Evolutionary conservation across 768 basidiomycete species (phyloP).

Genomic region (Exidia glandulosa): DNA sequence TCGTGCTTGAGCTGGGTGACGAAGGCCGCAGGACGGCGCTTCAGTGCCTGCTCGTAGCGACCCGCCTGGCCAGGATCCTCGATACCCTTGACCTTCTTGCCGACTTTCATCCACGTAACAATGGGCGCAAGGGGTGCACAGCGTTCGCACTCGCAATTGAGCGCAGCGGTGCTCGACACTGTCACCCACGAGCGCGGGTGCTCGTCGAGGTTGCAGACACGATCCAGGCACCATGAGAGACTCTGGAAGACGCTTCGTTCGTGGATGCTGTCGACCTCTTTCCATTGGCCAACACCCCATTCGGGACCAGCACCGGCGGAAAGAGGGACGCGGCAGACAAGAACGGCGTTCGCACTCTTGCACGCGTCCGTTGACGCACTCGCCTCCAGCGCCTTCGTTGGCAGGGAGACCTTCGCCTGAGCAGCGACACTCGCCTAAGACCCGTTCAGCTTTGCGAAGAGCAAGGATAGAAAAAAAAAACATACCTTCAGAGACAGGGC

Average conservation of each 20-base stretch:
- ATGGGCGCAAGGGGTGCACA: constrained; percentile 73
- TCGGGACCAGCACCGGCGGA: constrained; percentile 58
- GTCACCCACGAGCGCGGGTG: constrained; percentile 58
- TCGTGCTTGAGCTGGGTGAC: constrained; percentile 66
- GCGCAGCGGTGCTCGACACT: constrained; percentile 31
- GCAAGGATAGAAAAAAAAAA: neutral
- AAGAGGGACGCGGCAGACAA: constrained; percentile 68
- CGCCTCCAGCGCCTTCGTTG: constrained; percentile 40
- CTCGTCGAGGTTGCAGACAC: constrained; percentile 64
- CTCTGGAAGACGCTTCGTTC: constrained; percentile 73
- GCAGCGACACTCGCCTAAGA: constrained; percentile 39
- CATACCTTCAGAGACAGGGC: constrained; percentile 45
- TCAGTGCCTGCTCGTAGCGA: constrained; percentile 78
- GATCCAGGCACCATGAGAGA: constrained; percentile 79
- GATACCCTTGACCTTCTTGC: constrained; percentile 53
- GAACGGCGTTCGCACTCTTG: constrained; percentile 60
- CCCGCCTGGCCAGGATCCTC: constrained; percentile 85
- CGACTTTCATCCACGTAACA: constrained; percentile 60
- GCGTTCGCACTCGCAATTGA: constrained; percentile 49
- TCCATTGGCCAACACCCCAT: constrained; percentile 69
- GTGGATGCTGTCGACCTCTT: constrained; percentile 75
- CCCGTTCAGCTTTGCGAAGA: neutral
- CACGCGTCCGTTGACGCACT: constrained; percentile 52
- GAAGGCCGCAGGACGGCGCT: constrained; percentile 76
- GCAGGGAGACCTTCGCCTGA: constrained; percentile 57